These are phyloP conservation scores for Linderina pennispora DNA, from an alignment of 192 early-diverging fungal genomes.

Conservation along the genomic window DNA sequence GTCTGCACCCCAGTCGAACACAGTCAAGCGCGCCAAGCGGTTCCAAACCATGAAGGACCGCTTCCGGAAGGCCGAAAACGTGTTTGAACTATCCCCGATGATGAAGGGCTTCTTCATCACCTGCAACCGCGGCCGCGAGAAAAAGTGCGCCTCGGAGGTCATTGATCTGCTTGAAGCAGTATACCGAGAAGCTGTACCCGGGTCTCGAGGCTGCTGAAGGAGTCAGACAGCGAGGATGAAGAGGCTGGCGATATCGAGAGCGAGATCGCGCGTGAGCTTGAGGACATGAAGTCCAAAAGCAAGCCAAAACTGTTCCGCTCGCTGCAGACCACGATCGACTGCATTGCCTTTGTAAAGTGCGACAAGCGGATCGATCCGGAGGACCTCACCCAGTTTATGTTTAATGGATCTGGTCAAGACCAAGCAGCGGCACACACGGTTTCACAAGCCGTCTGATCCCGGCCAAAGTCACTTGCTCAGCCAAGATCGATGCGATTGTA, in stretches of 20 bases:
- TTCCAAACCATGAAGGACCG: conserved; percentile 31
- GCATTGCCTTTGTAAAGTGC: conserved; percentile 42
- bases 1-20: conserved; percentile 10
- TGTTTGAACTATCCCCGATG: conserved; percentile 41
- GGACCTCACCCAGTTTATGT: conserved; percentile 33
- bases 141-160: conserved; percentile 32
- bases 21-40: conserved; percentile 41
- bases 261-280: conserved; percentile 45
- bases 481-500: conserved; percentile 43
- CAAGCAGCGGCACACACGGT: conserved; percentile 37
- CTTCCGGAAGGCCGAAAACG: conserved; percentile 32
- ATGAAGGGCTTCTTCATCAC: conserved; percentile 48
- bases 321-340: conserved; percentile 37
- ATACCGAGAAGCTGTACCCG: conserved; percentile 35
- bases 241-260: conserved; percentile 29
- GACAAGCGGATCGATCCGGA: conserved; percentile 36
- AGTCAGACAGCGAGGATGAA: conserved; percentile 10
- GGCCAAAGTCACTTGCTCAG: conserved; percentile 29
- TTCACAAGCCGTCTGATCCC: conserved; percentile 38
- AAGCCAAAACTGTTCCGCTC: conserved; percentile 36
- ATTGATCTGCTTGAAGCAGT: conserved; percentile 45
- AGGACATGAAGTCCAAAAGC: conserved; percentile 29
- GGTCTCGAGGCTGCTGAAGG: conserved; percentile 23
- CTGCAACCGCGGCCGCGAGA: conserved; percentile 35
- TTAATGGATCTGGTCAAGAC: conserved; percentile 38